Percentiles rank a stretch among this genome's conserved stretches.
These are phyloP conservation scores for Calonectria crousiana DNA, from an alignment of 2,329 filamentous ascomycete species.

Conservation along the genomic window DNA sequence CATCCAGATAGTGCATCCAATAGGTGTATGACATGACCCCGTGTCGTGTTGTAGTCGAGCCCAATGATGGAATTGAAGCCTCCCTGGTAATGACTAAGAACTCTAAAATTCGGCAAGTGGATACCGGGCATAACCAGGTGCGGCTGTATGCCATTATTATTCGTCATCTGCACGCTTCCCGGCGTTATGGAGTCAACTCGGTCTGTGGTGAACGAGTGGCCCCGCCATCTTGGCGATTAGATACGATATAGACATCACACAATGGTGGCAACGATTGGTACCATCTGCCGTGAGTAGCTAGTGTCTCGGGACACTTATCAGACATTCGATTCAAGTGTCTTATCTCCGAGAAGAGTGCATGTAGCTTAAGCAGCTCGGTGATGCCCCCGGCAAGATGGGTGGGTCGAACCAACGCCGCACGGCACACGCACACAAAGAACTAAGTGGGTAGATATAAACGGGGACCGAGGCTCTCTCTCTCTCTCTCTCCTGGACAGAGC, in stretches of 20 bases:
- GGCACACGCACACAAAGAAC: background rate
- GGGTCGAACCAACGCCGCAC: background rate
- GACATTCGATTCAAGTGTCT: background rate
- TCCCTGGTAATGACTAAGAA: background rate
- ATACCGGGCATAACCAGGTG: background rate
- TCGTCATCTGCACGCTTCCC: background rate
- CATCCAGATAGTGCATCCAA: no score
- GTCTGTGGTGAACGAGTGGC: background rate
- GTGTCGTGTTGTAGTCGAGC: background rate
- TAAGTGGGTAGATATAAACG: background rate
- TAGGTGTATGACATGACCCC: no score
- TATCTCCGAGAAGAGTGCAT: background rate
- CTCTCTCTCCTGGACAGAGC: background rate
- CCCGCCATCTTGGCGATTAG: background rate
- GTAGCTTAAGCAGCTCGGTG: background rate
- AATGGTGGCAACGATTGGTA: background rate
- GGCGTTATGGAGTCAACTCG: background rate
- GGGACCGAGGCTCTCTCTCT: background rate
- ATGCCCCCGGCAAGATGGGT: background rate
- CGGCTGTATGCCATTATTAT: background rate
- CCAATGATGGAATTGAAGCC: background rate
- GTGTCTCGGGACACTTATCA: background rate
- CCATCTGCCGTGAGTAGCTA: background rate
- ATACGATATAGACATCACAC: background rate
- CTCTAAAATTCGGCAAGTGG: background rate